Evolutionary conservation across 305 asterid genomes (phyloP).

Genomic region (Fraxinus angustifolia): DNA sequence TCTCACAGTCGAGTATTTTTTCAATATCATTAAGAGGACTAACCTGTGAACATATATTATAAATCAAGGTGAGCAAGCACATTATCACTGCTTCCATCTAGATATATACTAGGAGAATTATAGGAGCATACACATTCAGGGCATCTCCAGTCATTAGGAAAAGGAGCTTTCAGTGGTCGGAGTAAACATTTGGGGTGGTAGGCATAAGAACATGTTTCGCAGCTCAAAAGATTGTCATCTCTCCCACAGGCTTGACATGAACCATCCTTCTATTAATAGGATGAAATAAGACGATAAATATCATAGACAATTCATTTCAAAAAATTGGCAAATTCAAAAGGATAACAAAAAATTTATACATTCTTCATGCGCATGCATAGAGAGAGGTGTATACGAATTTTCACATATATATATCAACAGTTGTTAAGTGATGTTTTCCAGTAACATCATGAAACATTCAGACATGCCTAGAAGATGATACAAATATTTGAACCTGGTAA

Average conservation of each 20-base stretch:
- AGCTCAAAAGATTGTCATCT: slow-evolving; percentile 53
- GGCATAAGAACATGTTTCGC: slow-evolving; percentile 76
- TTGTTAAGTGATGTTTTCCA: not conserved
- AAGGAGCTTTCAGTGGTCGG: slow-evolving; percentile 60
- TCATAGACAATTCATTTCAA: not conserved
- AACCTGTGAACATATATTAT: slow-evolving; percentile 48
- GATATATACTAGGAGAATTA: slow-evolving; percentile 14
- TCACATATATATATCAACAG: not conserved
- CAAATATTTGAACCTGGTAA: not conserved
- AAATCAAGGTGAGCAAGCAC: slow-evolving; percentile 12
- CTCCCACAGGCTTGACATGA: slow-evolving; percentile 84
- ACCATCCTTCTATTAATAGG: slow-evolving; percentile 58
- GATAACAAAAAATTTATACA: not conserved
- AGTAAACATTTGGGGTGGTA: slow-evolving; percentile 83
- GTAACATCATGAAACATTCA: not conserved
- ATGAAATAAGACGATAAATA: not conserved
- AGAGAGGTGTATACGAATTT: not conserved
- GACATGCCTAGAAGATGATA: not conserved
- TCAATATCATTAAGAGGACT: slow-evolving; percentile 82
- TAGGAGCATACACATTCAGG: slow-evolving; percentile 84
- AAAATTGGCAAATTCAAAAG: not conserved
- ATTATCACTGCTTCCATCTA: slow-evolving; percentile 10
- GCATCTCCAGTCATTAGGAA: slow-evolving; percentile 76
- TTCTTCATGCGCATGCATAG: not conserved
- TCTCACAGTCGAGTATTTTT: slow-evolving; percentile 82